Percentiles rank a stretch among this genome's conserved stretches.
phyloP scores from a whole-genome alignment of 2,329 filamentous ascomycete species.

The Xylaria sp. region DNA sequence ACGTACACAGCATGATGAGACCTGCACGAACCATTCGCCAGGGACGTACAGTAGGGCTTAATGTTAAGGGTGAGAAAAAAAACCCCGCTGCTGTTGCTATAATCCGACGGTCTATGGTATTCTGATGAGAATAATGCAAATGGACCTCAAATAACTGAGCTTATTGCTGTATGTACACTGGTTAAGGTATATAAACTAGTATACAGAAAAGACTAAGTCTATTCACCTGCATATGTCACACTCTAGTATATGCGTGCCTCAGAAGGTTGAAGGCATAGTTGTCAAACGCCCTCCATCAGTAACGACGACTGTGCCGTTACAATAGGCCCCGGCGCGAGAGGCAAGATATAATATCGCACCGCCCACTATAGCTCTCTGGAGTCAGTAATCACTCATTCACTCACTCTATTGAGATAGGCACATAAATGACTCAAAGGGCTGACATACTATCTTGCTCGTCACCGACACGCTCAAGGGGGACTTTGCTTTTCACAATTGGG shows the following conservation, averaged over 20 bases:
- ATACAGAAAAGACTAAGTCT: background rate
- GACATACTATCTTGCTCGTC: conserved; percentile 58
- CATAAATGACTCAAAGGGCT: too few species aligned
- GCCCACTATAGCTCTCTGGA: conserved; percentile 47
- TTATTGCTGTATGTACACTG: background rate
- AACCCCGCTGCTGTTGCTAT: conserved; percentile 1
- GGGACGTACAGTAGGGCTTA: background rate
- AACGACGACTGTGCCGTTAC: conserved; percentile 67
- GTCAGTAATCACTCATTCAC: too few species aligned
- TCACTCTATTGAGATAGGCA: too few species aligned
- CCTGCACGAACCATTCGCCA: background rate
- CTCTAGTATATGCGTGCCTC: conserved; percentile 15
- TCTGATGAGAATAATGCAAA: background rate
- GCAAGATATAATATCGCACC: conserved; percentile 70
- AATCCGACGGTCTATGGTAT: background rate
- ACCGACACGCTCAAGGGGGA: conserved; percentile 66
- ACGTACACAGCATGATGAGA: background rate
- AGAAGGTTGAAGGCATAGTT: conserved; percentile 62
- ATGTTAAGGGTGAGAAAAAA: background rate
- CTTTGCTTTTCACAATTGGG: conserved; percentile 46
- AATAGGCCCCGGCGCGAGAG: conserved; percentile 67
- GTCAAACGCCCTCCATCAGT: conserved; percentile 68
- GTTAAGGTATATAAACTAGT: background rate
- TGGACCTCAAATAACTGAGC: background rate
- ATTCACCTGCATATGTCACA: background rate